phyloP scores from a whole-genome alignment of 805 yeast genomes.

The Millerago galiae region DNA sequence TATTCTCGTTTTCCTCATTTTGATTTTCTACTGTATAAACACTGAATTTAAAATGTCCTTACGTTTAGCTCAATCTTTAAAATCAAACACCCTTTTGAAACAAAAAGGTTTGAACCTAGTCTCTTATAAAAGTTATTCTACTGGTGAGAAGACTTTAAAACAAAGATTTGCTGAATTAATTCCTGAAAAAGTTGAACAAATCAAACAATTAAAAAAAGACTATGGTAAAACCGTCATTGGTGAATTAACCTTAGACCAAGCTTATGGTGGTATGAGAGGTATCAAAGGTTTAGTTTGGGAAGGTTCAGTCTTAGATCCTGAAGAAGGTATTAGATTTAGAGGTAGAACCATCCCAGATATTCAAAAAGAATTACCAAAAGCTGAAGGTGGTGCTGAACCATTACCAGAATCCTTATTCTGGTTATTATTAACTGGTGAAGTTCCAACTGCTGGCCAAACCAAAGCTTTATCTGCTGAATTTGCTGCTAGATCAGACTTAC shows the following conservation, averaged over 20 bases:
- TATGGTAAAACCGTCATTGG: slow-evolving; percentile 74
- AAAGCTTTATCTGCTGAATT: slow-evolving; percentile 67
- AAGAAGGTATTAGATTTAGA: slow-evolving; percentile 82
- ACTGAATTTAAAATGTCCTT: slow-evolving; percentile 4
- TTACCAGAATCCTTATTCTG: slow-evolving; percentile 80
- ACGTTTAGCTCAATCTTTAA: slow-evolving; percentile 9
- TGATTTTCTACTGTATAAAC: not conserved
- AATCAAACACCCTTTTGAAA: slow-evolving; percentile 4
- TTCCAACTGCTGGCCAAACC: slow-evolving; percentile 68
- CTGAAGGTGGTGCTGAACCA: slow-evolving; percentile 57
- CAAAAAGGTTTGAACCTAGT: slow-evolving; percentile 8
- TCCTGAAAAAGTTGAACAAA: slow-evolving; percentile 89
- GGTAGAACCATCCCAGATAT: slow-evolving; percentile 79
- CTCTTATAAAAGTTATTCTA: slow-evolving; percentile 23
- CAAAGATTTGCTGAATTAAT: slow-evolving; percentile 90
- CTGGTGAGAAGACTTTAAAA: slow-evolving; percentile 61
- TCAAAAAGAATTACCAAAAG: slow-evolving; percentile 68
- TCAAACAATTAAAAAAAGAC: slow-evolving; percentile 78
- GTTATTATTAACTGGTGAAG: slow-evolving; percentile 78
- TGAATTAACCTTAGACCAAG: slow-evolving; percentile 70
- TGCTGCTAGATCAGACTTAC: slow-evolving; percentile 71
- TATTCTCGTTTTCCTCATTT: not conserved
- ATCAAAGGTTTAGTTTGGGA: slow-evolving; percentile 84
- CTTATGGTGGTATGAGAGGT: slow-evolving; percentile 91
- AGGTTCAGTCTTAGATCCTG: slow-evolving; percentile 79